Percentiles rank a stretch among this genome's conserved stretches.
These are phyloP conservation scores for Populus hybrid DNA, from an alignment of 441 rosid species.

Conservation along the genomic window DNA sequence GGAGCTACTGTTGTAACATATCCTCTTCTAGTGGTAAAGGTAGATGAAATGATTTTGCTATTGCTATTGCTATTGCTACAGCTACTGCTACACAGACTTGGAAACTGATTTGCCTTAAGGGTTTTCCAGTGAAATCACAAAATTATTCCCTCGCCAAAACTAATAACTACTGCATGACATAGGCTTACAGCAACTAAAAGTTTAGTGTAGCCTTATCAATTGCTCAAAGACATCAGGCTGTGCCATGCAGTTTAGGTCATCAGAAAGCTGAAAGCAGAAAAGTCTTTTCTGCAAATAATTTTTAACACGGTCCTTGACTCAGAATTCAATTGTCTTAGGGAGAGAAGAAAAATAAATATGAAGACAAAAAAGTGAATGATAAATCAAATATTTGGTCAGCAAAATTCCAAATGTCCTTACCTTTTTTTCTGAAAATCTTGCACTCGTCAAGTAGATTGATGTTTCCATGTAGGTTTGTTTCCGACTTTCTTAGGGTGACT, in stretches of 20 bases:
- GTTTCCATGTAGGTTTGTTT: not conserved
- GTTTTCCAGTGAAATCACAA: not conserved
- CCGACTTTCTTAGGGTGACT: not conserved
- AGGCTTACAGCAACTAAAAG: not conserved
- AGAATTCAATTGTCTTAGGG: not conserved
- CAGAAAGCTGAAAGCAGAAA: not conserved
- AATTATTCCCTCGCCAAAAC: not conserved
- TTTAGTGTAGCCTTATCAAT: not conserved
- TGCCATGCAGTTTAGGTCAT: not conserved
- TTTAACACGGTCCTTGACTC: not conserved
- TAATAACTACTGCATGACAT: not conserved
- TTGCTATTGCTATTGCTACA: not conserved
- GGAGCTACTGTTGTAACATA: constrained; percentile 92
- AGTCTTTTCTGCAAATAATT: not conserved
- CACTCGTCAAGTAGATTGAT: not conserved
- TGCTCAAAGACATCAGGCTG: not conserved
- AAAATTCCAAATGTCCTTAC: not conserved
- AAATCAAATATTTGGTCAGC: not conserved
- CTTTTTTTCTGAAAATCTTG: not conserved
- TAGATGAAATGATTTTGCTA: constrained; percentile 9
- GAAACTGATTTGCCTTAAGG: not conserved
- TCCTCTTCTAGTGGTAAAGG: constrained; percentile 94
- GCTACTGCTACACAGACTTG: not conserved
- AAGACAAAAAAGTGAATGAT: not conserved
- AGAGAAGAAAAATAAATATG: not conserved